These are phyloP conservation scores for Penicillium sp. DNA, from an alignment of 2,329 filamentous ascomycete genomes.

Conservation along the genomic window DNA sequence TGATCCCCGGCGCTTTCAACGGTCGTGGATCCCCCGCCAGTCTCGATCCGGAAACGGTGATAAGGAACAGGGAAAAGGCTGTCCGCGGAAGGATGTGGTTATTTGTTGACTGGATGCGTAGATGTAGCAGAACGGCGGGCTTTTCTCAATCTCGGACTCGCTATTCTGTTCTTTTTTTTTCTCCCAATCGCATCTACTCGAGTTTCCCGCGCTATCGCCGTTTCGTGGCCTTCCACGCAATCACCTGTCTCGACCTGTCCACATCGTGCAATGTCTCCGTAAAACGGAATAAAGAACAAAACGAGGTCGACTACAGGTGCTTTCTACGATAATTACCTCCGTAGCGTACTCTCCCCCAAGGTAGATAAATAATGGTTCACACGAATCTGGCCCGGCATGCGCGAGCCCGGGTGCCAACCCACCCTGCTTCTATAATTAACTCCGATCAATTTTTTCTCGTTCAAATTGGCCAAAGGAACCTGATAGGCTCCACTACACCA, in stretches of 20 bases:
- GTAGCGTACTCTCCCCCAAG: no score
- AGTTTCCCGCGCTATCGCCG: neutral
- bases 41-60: constrained; percentile 38
- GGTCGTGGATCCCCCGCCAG: constrained; percentile 35
- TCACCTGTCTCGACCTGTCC: neutral
- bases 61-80: constrained; percentile 21
- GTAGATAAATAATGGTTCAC: neutral
- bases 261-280: neutral
- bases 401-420: neutral
- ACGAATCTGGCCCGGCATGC: neutral
- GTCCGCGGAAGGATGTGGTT: constrained; percentile 1
- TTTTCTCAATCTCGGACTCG: neutral
- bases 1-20: constrained; percentile 20
- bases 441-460: neutral
- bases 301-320: neutral
- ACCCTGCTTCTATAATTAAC: neutral
- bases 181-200: neutral
- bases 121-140: constrained; percentile 2
- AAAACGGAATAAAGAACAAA: neutral
- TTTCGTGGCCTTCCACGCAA: constrained; percentile 21
- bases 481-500: neutral
- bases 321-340: no score
- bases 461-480: neutral
- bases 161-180: neutral
- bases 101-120: constrained; percentile 11